A percentile compares a stretch with the other conserved stretches of the same genome.
Evolutionary conservation across 345 rosid species (phyloP).

Genomic region (Salix dunnii): DNA sequence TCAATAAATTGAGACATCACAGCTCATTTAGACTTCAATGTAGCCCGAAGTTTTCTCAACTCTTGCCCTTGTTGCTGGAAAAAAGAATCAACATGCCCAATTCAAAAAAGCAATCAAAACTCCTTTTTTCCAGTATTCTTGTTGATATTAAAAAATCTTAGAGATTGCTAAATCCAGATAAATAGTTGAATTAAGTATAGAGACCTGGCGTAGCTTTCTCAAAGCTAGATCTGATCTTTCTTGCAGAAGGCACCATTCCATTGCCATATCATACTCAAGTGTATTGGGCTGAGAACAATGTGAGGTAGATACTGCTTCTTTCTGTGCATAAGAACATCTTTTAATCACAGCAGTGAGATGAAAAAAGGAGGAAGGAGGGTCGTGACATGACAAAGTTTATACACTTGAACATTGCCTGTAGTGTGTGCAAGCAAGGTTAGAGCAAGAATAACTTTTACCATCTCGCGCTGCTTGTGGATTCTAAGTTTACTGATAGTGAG

Average conservation of each 20-base stretch:
- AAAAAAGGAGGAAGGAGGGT: background rate
- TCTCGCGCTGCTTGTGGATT: conserved; percentile 47
- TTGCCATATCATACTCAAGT: conserved; percentile 79
- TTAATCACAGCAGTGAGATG: background rate
- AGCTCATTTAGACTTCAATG: conserved; percentile 47
- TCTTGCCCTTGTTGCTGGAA: conserved; percentile 60
- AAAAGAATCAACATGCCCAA: background rate
- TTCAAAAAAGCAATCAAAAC: background rate
- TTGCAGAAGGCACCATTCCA: conserved; percentile 70
- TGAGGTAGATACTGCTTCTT: conserved; percentile 75
- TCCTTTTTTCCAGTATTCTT: background rate
- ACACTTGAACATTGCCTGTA: background rate
- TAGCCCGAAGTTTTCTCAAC: conserved; percentile 31
- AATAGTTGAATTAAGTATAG: background rate
- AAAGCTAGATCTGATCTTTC: conserved; percentile 39
- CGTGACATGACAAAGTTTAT: background rate
- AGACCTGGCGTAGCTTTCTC: conserved; percentile 47
- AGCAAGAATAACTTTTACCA: conserved; percentile 33
- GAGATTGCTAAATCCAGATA: background rate
- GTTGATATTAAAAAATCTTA: background rate
- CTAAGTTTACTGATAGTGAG: conserved; percentile 40
- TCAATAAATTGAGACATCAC: background rate
- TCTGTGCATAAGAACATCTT: conserved; percentile 31
- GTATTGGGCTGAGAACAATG: conserved; percentile 89
- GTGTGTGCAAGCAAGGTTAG: background rate